Conservation (phyloP, 768 basidiomycete species). For the Trametes villosa region DNA sequence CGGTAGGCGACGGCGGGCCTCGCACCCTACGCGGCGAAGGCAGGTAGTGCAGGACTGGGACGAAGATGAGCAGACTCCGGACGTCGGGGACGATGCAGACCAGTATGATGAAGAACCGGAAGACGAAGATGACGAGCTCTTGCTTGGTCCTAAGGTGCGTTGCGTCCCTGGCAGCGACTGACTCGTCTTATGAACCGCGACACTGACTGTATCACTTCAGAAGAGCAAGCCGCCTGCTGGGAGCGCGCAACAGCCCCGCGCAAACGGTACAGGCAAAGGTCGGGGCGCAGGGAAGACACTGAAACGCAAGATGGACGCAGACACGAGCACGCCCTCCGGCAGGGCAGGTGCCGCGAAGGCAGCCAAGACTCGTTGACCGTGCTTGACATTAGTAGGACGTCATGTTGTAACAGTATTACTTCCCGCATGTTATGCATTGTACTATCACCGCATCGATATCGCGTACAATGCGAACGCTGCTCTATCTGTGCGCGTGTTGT, state of each 20-base stretch:
- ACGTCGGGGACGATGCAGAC: conserved; percentile 19
- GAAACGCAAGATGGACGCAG: conserved; percentile 28
- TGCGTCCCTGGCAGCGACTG: not conserved
- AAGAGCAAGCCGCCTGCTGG: not conserved
- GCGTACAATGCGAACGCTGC: too few species aligned
- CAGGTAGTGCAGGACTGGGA: conserved; percentile 18
- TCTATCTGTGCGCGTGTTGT: too few species aligned
- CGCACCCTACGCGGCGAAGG: conserved; percentile 12
- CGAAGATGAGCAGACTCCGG: conserved; percentile 38
- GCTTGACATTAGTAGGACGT: too few species aligned
- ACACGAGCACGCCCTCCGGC: not conserved
- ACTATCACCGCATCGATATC: too few species aligned
- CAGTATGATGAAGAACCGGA: conserved; percentile 26
- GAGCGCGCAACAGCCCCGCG: not conserved
- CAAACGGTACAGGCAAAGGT: not conserved
- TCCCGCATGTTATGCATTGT: too few species aligned
- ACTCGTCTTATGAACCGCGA: not conserved
- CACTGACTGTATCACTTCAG: not conserved
- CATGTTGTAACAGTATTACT: too few species aligned
- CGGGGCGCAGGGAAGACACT: conserved; percentile 13
- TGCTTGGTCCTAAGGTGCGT: conserved; percentile 44
- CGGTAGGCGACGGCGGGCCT: conserved; percentile 38
- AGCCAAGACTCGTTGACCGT: conserved; percentile 12
- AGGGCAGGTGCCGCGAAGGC: conserved; percentile 16
- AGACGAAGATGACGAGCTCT: conserved; percentile 22